Conservation (phyloP, 2,329 filamentous ascomycete genomes). For the Leptographium radiaticola region DNA sequence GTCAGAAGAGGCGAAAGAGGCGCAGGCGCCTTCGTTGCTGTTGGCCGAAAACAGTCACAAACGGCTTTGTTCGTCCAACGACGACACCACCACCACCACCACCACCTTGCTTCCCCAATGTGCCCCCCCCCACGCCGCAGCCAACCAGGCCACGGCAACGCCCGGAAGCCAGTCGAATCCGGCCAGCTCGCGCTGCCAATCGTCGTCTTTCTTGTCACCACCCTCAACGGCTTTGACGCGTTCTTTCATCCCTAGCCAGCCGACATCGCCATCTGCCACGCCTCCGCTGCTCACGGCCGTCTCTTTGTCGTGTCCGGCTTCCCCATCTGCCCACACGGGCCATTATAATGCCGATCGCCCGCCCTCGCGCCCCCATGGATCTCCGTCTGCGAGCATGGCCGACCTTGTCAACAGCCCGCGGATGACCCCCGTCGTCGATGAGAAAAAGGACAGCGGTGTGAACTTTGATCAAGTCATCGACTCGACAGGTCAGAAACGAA, state of each 20-base stretch:
- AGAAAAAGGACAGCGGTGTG: slow-evolving; percentile 10
- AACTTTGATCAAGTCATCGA: not conserved
- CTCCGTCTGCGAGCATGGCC: too few relatives aligned
- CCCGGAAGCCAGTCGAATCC: not conserved
- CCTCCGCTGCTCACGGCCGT: not conserved
- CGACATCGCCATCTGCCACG: not conserved
- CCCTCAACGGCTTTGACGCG: not conserved
- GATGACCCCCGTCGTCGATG: not conserved
- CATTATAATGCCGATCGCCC: not conserved
- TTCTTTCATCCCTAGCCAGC: not conserved
- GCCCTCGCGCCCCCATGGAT: not conserved
- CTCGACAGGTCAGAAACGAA: not conserved
- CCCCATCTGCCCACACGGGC: not conserved
- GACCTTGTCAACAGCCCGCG: not conserved
- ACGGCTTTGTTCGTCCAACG: slow-evolving; percentile 8
- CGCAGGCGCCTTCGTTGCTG: not conserved
- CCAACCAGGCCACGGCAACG: not conserved
- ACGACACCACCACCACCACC: not conserved
- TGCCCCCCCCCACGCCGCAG: not conserved
- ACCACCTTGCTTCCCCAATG: not conserved
- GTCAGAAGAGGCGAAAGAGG: slow-evolving; percentile 21
- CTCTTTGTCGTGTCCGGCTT: not conserved
- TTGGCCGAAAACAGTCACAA: slow-evolving; percentile 9
- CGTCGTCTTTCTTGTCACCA: not conserved
- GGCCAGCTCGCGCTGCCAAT: not conserved